These are phyloP conservation scores for Boletus rex-veris DNA, from an alignment of 768 basidiomycete species.

Conservation along the genomic window DNA sequence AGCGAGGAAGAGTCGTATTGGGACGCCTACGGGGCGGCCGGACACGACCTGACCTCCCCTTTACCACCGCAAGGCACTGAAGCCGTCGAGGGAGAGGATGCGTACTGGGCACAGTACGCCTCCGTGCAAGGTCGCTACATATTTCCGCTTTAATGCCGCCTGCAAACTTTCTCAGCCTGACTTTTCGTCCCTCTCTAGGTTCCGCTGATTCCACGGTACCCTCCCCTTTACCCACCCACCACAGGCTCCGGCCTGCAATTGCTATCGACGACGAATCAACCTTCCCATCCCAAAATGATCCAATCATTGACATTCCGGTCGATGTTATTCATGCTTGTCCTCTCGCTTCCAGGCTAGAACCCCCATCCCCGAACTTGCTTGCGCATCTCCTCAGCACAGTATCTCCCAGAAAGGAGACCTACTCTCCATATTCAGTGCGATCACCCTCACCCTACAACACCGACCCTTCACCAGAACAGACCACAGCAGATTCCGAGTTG, in stretches of 20 bases:
- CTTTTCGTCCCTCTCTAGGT: slow-evolving; percentile 37
- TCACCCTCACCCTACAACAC: slow-evolving; percentile 4
- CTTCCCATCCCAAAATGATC: slow-evolving; percentile 5
- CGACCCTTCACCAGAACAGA: slow-evolving; percentile 14
- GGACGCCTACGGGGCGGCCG: slow-evolving; percentile 54
- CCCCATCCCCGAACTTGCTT: slow-evolving; percentile 27
- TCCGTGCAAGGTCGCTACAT: slow-evolving; percentile 55
- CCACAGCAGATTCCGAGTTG: slow-evolving; percentile 22
- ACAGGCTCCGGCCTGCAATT: slow-evolving; percentile 22
- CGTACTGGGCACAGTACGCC: slow-evolving; percentile 76
- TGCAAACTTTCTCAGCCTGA: slow-evolving; percentile 5
- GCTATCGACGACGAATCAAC: slow-evolving; percentile 1
- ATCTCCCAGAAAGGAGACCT: slow-evolving; percentile 23
- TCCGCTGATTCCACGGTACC: slow-evolving; percentile 71
- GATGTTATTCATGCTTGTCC: slow-evolving; percentile 18
- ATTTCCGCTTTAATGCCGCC: slow-evolving; percentile 15
- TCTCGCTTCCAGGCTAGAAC: slow-evolving; percentile 8
- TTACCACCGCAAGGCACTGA: slow-evolving; percentile 11
- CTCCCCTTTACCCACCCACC: slow-evolving; percentile 37
- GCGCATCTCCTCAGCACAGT: slow-evolving; percentile 25
- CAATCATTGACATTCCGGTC: slow-evolving; percentile 12
- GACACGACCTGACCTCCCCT: slow-evolving; percentile 25
- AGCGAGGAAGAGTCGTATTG: slow-evolving; percentile 59
- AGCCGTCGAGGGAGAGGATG: slow-evolving; percentile 43
- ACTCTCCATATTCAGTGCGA: slow-evolving; percentile 4